These are phyloP conservation scores for Haberlea rhodopensis DNA, from an alignment of 257 asterid species.

Conservation along the genomic window DNA sequence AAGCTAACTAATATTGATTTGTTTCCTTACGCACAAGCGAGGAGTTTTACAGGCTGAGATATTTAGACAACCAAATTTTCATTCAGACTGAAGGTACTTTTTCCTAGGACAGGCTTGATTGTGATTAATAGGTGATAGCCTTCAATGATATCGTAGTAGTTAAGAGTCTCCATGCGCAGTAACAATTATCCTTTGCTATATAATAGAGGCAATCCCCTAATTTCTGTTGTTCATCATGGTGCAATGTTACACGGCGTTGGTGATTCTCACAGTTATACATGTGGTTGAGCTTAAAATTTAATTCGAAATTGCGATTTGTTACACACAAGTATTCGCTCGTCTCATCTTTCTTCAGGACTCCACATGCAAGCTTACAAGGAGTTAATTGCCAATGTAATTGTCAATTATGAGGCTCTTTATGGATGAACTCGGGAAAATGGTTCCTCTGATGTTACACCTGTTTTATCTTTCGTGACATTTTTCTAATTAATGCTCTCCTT, in stretches of 20 bases:
- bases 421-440: too few species aligned
- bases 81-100: not conserved
- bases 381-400: conserved; percentile 8
- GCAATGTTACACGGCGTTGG: too few species aligned
- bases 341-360: not conserved
- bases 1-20: not conserved
- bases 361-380: not conserved
- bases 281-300: too few species aligned
- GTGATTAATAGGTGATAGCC: not conserved
- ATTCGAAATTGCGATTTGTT: too few species aligned
- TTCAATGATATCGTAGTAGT: not conserved
- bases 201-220: not conserved
- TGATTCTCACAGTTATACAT: too few species aligned
- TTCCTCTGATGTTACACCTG: not conserved
- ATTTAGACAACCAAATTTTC: not conserved
- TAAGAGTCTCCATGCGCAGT: not conserved
- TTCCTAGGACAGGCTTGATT: not conserved
- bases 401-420: conserved; percentile 15
- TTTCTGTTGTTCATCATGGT: too few species aligned
- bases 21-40: not conserved
- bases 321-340: not conserved
- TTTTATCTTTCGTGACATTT: conserved; percentile 14
- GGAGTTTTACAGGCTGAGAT: conserved; percentile 1
- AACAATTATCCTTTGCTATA: not conserved
- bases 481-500: not conserved